A percentile compares a stretch with the other conserved stretches of the same genome.
Conservation (phyloP, 1,284 basidiomycete genomes). For the Sporisorium reilianum region DNA sequence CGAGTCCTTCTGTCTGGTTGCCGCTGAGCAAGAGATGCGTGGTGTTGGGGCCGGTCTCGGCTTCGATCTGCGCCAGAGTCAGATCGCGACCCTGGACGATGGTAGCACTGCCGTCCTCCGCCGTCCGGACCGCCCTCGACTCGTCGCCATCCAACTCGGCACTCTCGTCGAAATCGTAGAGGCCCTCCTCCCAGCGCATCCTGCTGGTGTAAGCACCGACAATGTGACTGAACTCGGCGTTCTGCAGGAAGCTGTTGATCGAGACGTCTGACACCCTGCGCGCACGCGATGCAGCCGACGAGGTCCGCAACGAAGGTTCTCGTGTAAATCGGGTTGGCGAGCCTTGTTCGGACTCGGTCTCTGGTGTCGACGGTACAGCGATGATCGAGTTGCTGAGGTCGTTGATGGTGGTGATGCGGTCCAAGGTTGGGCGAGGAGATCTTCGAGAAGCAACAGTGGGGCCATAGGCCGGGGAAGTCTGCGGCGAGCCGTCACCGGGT, state of each 20-base stretch:
- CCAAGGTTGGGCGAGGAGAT: conserved; percentile 15
- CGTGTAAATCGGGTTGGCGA: conserved; percentile 3
- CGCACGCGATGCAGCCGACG: conserved; percentile 22
- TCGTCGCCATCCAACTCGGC: conserved; percentile 42
- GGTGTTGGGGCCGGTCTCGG: conserved; percentile 46
- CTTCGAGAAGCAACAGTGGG: conserved; percentile 1
- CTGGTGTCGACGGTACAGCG: conserved; percentile 15
- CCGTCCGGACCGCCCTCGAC: conserved; percentile 43
- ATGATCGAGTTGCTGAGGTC: conserved; percentile 22
- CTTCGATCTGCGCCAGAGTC: conserved; percentile 41
- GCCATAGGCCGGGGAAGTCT: conserved; percentile 5
- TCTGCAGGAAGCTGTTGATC: conserved; percentile 46
- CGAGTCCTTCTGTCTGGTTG: conserved; percentile 27
- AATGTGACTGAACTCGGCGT: conserved; percentile 45
- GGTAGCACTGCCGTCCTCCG: conserved; percentile 49
- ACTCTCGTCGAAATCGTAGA: conserved; percentile 50
- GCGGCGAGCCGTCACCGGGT: conserved; percentile 16
- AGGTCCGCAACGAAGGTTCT: conserved; percentile 25
- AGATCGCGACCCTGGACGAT: conserved; percentile 43
- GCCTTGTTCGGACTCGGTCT: conserved; percentile 6
- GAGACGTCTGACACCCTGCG: conserved; percentile 38
- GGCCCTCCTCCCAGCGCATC: conserved; percentile 48
- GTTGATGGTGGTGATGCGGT: conserved; percentile 20
- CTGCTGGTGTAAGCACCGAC: conserved; percentile 36
- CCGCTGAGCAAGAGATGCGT: conserved; percentile 44